These are phyloP conservation scores for Xerocomus amazonicus DNA, from an alignment of 1,284 basidiomycete species.

Conservation along the genomic window DNA sequence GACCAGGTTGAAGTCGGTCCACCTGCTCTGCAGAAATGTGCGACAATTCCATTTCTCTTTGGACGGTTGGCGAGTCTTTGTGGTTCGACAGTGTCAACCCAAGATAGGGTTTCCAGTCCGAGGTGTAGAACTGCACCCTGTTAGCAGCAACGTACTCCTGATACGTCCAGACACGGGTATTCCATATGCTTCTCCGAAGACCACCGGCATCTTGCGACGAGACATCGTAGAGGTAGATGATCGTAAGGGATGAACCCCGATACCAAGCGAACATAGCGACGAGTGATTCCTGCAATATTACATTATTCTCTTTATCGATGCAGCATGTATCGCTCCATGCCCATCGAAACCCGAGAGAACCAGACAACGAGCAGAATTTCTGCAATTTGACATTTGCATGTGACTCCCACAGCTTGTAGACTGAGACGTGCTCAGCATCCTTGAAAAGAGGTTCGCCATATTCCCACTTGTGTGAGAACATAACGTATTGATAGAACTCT, in stretches of 20 bases:
- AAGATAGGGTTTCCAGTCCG: constrained; percentile 5
- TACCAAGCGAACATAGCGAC: neutral
- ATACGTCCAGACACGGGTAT: constrained; percentile 11
- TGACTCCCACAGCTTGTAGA: neutral
- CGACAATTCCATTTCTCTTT: neutral
- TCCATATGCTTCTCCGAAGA: constrained; percentile 11
- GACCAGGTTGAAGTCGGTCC: neutral
- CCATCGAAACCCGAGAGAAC: neutral
- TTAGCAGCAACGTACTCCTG: constrained; percentile 10
- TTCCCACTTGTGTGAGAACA: neutral
- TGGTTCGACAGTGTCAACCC: neutral
- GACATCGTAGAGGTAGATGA: constrained; percentile 8
- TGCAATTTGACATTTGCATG: neutral
- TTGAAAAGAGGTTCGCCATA: neutral
- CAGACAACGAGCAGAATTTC: neutral
- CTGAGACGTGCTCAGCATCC: neutral
- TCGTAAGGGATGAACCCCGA: neutral
- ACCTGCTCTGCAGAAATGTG: neutral
- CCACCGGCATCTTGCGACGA: neutral
- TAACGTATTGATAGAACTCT: neutral
- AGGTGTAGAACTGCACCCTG: neutral
- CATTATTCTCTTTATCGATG: neutral
- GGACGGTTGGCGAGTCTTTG: constrained; percentile 1
- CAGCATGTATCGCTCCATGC: neutral
- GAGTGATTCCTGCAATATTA: neutral